Evolutionary conservation across 2,329 filamentous ascomycete genomes (phyloP).

Genomic region (Penicillium freii): DNA sequence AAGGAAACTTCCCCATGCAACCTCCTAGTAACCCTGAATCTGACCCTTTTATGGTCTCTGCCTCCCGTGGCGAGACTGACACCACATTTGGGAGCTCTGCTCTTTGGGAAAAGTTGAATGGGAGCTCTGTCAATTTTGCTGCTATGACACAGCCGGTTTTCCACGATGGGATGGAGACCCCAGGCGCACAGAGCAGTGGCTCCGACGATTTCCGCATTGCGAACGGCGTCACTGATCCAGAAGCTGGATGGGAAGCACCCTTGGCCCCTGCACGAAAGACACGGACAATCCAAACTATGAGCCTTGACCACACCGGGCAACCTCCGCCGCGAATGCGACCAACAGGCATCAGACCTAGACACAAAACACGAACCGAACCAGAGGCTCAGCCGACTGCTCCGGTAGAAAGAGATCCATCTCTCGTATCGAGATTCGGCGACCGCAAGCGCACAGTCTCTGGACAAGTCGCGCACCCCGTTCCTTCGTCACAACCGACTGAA

Average conservation of each 20-base stretch:
- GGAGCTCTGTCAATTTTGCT: conserved; percentile 44
- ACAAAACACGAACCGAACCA: conserved; percentile 39
- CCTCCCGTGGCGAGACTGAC: conserved; percentile 35
- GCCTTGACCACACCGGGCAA: conserved; percentile 53
- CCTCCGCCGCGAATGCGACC: conserved; percentile 65
- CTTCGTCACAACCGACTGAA: conserved; percentile 58
- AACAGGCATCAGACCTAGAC: conserved; percentile 42
- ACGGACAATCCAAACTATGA: conserved; percentile 54
- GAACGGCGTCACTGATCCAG: conserved; percentile 30
- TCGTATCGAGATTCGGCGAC: conserved; percentile 50
- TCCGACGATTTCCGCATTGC: conserved; percentile 41
- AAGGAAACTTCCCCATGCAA: conserved; percentile 38
- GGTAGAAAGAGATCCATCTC: conserved; percentile 32
- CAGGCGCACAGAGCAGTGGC: conserved; percentile 51
- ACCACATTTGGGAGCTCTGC: conserved; percentile 43
- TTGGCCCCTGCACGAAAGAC: conserved; percentile 50
- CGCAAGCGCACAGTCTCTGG: conserved; percentile 93
- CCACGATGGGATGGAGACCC: conserved; percentile 64
- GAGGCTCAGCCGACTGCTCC: conserved; percentile 41
- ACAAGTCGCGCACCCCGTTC: conserved; percentile 57
- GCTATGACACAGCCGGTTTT: conserved; percentile 34
- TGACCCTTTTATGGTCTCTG: conserved; percentile 45
- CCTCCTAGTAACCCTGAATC: conserved; percentile 36
- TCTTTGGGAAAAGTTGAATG: conserved; percentile 51
- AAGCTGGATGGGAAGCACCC: conserved; percentile 43